Conservation (phyloP, 2,329 filamentous ascomycete genomes). For the Aspergillus pseudotamarii region DNA sequence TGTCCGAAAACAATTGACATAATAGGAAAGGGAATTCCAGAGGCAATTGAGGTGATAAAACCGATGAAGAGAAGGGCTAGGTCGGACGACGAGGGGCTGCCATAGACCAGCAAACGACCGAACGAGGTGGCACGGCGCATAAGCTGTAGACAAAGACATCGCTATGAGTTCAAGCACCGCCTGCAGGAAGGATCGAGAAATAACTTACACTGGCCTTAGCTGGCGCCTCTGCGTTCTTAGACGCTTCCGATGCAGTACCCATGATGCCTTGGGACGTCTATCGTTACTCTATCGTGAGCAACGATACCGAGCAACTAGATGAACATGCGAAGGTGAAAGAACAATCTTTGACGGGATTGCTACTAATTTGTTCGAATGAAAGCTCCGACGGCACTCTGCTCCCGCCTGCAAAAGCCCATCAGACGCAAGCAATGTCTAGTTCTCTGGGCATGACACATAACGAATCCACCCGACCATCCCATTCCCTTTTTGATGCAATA, state of each 20-base stretch:
- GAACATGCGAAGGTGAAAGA: background rate
- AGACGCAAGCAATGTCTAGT: background rate
- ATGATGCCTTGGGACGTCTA: background rate
- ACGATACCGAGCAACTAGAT: background rate
- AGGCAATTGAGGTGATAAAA: conserved; percentile 35
- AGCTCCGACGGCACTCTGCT: background rate
- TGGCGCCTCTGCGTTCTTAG: background rate
- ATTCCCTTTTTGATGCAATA: background rate
- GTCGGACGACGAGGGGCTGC: conserved; percentile 16
- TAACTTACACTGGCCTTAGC: background rate
- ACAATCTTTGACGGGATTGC: background rate
- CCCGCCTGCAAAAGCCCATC: background rate
- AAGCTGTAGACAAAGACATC: background rate
- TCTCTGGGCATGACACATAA: background rate
- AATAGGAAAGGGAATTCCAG: conserved; percentile 42
- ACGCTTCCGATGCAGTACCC: background rate
- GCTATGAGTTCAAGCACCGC: background rate
- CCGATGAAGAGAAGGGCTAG: conserved; percentile 30
- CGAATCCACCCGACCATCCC: background rate
- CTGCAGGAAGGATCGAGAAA: background rate
- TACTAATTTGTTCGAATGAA: background rate
- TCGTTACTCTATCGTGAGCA: background rate
- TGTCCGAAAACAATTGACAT: conserved; percentile 45
- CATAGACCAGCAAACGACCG: conserved; percentile 6
- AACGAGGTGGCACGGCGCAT: background rate